These are phyloP conservation scores for Elsinoe perseae DNA, from an alignment of 2,329 filamentous ascomycete species.

Conservation along the genomic window DNA sequence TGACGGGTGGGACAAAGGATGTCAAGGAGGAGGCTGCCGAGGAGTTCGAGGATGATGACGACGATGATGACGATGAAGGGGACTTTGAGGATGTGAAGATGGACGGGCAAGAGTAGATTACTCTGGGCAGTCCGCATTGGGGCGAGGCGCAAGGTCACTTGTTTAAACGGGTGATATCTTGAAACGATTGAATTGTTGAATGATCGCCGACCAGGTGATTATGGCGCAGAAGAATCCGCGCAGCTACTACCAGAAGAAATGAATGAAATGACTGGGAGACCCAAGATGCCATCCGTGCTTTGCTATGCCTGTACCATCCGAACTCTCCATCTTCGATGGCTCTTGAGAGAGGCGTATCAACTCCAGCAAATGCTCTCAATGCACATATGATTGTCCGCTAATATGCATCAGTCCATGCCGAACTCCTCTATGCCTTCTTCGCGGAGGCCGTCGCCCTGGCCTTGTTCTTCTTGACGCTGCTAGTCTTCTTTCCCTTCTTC, in stretches of 20 bases:
- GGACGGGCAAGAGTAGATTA: conserved; percentile 18
- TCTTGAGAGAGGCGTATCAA: not conserved
- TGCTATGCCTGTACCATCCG: not conserved
- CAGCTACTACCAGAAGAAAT: not conserved
- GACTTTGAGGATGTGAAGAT: conserved; percentile 41
- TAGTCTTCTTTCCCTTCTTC: not conserved
- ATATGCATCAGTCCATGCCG: not conserved
- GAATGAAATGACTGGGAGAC: not conserved
- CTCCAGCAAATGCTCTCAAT: not conserved
- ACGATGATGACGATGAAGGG: conserved; percentile 44
- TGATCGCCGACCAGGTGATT: not conserved
- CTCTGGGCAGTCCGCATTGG: no score
- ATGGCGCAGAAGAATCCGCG: not conserved
- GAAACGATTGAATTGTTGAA: not conserved
- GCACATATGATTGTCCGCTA: not conserved
- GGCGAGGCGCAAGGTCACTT: no score
- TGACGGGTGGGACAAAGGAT: conserved; percentile 22
- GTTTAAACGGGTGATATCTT: no score
- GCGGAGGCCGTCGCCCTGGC: not conserved
- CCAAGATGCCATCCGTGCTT: not conserved
- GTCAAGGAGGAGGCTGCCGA: conserved; percentile 45
- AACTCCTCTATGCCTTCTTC: not conserved
- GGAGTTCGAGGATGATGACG: conserved; percentile 37
- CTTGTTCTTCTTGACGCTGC: not conserved
- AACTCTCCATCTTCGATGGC: not conserved